Evolutionary conservation across 1,139 yeast species (phyloP).

Genomic region (Pneumocystis murina): DNA sequence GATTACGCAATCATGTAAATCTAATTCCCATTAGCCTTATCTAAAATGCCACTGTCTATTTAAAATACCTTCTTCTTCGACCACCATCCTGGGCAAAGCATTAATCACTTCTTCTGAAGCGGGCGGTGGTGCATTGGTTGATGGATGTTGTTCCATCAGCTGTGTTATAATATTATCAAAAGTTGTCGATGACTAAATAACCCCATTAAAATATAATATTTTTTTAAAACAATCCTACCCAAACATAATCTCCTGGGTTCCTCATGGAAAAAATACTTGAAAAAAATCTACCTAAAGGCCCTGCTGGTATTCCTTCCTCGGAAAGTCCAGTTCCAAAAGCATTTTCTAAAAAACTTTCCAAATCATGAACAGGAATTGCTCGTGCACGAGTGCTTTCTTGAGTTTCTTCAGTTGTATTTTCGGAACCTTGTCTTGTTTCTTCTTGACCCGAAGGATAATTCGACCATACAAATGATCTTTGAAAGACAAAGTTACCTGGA

Average conservation of each 20-base stretch:
- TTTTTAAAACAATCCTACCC: background rate
- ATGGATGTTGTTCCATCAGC: conserved; percentile 15
- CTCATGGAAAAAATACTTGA: background rate
- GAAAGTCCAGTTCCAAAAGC: background rate
- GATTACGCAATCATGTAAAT: conserved; percentile 14
- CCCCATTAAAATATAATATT: background rate
- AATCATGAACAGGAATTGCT: background rate
- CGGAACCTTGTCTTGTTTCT: background rate
- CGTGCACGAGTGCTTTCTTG: background rate
- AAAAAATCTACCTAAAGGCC: background rate
- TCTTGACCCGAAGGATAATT: background rate
- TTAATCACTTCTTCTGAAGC: conserved; percentile 13
- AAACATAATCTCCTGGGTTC: background rate
- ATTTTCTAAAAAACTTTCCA: background rate
- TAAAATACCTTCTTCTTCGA: conserved; percentile 8
- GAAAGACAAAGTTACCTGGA: background rate
- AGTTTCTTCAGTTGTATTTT: background rate
- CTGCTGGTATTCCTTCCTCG: background rate
- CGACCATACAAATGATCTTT: background rate
- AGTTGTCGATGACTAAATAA: conserved; percentile 7
- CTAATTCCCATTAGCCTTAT: background rate
- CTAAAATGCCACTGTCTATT: background rate
- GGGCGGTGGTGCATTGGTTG: conserved; percentile 13
- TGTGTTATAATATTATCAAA: conserved; percentile 15
- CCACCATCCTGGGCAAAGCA: conserved; percentile 6